Evolutionary conservation across 345 rosid species (phyloP).

Genomic region (Populus ilicifolia): DNA sequence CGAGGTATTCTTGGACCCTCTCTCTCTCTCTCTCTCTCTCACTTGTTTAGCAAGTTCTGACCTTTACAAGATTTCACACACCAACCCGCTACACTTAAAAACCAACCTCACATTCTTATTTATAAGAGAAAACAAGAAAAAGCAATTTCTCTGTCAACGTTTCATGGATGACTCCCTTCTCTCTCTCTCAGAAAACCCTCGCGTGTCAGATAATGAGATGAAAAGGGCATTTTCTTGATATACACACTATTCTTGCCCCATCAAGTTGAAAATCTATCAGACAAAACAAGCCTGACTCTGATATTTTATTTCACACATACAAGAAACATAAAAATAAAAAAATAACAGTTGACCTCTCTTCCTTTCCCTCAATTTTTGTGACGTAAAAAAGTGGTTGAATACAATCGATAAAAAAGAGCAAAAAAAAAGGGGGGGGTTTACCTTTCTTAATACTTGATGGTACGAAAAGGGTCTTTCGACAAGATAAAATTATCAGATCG

Average conservation of each 20-base stretch:
- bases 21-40: background rate
- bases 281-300: slow-evolving; percentile 11
- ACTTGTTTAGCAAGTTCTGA: slow-evolving; percentile 16
- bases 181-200: slow-evolving; percentile 6
- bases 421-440: slow-evolving; percentile 6
- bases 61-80: background rate
- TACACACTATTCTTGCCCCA: slow-evolving; percentile 7
- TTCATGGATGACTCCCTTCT: slow-evolving; percentile 24
- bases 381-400: background rate
- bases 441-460: slow-evolving; percentile 11
- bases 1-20: slow-evolving; percentile 4
- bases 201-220: background rate
- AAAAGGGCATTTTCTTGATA: background rate
- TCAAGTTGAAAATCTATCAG: slow-evolving; percentile 3
- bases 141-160: slow-evolving; percentile 26
- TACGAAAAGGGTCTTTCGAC: slow-evolving; percentile 2
- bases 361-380: background rate
- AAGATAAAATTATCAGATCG: slow-evolving; percentile 4
- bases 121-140: background rate
- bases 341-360: slow-evolving; percentile 10
- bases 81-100: background rate
- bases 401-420: background rate
- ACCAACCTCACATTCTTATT: background rate
- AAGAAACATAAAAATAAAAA: background rate
- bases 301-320: slow-evolving; percentile 10